Percentiles rank a stretch among this genome's conserved stretches.
These are phyloP conservation scores for Dactylella cylindrospora DNA, from an alignment of 2,329 filamentous ascomycete genomes.

Conservation along the genomic window DNA sequence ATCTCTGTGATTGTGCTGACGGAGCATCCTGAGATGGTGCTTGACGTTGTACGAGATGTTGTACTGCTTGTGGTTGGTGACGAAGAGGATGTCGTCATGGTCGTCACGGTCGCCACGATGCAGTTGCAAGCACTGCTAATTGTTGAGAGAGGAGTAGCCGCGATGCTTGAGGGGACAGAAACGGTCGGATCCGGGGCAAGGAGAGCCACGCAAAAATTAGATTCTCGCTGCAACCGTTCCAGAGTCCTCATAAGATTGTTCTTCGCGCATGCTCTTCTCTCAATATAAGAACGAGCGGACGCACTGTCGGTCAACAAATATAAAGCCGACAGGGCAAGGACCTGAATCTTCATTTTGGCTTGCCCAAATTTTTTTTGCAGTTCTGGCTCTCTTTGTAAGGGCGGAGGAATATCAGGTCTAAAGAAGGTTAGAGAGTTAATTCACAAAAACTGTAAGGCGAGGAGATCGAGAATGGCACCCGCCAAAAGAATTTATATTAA, in stretches of 20 bases:
- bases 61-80: slow-evolving; percentile 2
- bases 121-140: slow-evolving; percentile 29
- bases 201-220: slow-evolving; percentile 15
- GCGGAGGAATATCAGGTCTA: no score
- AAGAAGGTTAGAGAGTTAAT: no score
- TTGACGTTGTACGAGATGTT: not conserved
- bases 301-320: no score
- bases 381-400: no score
- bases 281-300: no score
- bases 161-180: slow-evolving; percentile 17
- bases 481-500: no score
- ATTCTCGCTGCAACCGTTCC: slow-evolving; percentile 29
- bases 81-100: slow-evolving; percentile 1
- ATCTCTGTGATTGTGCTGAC: slow-evolving; percentile 2
- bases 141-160: slow-evolving; percentile 22
- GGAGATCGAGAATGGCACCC: no score
- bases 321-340: no score
- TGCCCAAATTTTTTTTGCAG: no score
- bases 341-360: no score
- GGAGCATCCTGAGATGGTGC: slow-evolving; percentile 1
- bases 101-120: slow-evolving; percentile 8
- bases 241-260: slow-evolving; percentile 28
- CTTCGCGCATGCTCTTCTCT: slow-evolving; percentile 8
- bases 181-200: slow-evolving; percentile 22
- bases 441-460: no score